Base-by-base conservation (phyloP, 2,329 filamentous ascomycete genomes). In the Fusarium sublunatum region DNA sequence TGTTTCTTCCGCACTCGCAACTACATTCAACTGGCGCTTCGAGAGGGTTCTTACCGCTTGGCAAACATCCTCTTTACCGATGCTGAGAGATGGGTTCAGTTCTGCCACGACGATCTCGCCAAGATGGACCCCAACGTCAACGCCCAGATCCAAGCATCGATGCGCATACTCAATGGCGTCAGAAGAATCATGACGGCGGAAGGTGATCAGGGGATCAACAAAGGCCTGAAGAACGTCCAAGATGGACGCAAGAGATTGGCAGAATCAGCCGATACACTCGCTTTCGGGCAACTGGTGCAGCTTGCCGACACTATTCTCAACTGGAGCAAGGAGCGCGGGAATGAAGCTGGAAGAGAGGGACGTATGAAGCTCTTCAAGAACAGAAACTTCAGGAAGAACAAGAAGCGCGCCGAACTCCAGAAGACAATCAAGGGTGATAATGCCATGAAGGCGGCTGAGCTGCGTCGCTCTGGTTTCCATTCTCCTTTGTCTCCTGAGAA, bases 1-100 rank as follows among this genome's bases (percentile, higher is more conserved):
- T 62, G 34, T 34, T 65, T 65, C 48, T 15, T 65, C 34, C 41
- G 61, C 7, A 65, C 57, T 9, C 53, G 57, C 26, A 65, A 54
- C 34, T 63, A 63, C 35, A 29, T 65, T 6, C 41, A 56, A 24
- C 32, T 66, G 1, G 58, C 62, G 25, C 32, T 66, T 2, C 49
- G 45, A 11, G 35, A 47, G 39, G 42, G 43, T 0, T 15, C 43
- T 19, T 26, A 46, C 19, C 35, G 31, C 24, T 22, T 64, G 24
- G 35, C 45, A 7, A 52, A 43, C 7, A 11, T 48, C 34, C 35
- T 65, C 9, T 24, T 65, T 12, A 13, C 24, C 7, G 62, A 65
- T 11, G 49, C 49, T 12, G 3, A 32, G n/a, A 36, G n/a, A 10
- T 65, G 61, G 62, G 22, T 40, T 6, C 4, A n/a, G 13, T 58